Base-by-base conservation (phyloP, 345 rosid genomes). In the Euphorbia peplus region DNA sequence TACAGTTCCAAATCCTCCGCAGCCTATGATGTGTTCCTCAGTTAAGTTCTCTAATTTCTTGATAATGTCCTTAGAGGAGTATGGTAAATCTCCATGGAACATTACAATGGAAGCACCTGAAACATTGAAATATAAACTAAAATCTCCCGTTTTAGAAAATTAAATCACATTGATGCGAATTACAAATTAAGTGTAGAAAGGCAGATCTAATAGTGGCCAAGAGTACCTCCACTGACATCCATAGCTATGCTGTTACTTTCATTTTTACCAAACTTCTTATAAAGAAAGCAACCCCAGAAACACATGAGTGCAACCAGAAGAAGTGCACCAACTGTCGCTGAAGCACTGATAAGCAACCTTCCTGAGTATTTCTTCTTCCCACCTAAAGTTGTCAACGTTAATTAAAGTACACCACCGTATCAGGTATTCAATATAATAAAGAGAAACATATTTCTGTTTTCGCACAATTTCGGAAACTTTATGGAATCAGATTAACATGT, bases 271-370 rank as follows among this genome's bases (percentile, higher is more conserved):
- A 95, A 86, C 87, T 91, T 95, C 83, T 91, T 95, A 73, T 90
- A 95, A 64, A 95, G 89, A 83, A 95, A 91, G 84, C 99, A 95
- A 29, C 99, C 99, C 98, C 96, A 95, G 67, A 90, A 95, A 77
- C 98, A 90, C 99, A 95, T 95, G 60, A 95, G 97, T 51, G 99
- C 99, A 78, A 95, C 98, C 74, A 95, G 81, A 78, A 95, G 98
- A 54, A 95, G 82, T 56, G 97, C 98, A 63, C 99, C 99, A 35
- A 95, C 82, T 21, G 99, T 95, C 47, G 98, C 98, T 68, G 90
- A 90, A 61, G 99, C 91, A 78, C 99, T 91, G 68, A 92, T 86
- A 57, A 95, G 87, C 57, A 95, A 77, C 75, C 88, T 79, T 48
- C 89, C 93, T 48, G 98, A 83, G 68, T 85, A 75, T 68, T 82